phyloP scores from a whole-genome alignment of 257 asterid genomes.

The Fraxinus excelsior region DNA sequence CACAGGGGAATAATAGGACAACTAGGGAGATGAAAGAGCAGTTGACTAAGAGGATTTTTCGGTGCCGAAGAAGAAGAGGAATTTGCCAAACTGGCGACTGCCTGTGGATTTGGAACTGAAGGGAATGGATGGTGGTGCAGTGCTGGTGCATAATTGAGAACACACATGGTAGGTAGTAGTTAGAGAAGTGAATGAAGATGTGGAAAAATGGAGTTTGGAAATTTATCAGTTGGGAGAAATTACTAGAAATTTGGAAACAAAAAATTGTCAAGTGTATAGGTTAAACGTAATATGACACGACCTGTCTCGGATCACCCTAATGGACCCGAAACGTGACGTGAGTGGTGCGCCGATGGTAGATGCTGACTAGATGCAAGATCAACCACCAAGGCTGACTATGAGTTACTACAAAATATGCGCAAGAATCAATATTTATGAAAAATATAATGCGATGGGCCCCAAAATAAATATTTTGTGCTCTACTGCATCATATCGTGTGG shows the following conservation, averaged over 20 bases:
- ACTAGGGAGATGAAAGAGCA: slow-evolving; percentile 15
- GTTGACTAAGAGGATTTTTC: not conserved
- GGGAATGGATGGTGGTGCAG: slow-evolving; percentile 29
- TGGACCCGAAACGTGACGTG: no score
- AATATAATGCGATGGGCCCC: no score
- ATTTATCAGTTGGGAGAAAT: not conserved
- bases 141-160: slow-evolving; percentile 26
- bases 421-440: no score
- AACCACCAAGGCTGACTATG: no score
- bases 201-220: not conserved
- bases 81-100: slow-evolving; percentile 12
- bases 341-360: no score
- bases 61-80: not conserved
- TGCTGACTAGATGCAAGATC: no score
- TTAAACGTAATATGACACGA: no score
- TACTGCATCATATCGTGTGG: no score
- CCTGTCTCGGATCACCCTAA: no score
- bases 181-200: not conserved
- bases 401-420: no score
- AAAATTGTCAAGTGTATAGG: not conserved
- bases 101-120: slow-evolving; percentile 1
- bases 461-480: no score
- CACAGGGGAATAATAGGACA: slow-evolving; percentile 13
- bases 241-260: not conserved
- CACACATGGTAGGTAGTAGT: slow-evolving; percentile 21